Conservation (phyloP, 345 rosid genomes). For the Ceriops tagal region DNA sequence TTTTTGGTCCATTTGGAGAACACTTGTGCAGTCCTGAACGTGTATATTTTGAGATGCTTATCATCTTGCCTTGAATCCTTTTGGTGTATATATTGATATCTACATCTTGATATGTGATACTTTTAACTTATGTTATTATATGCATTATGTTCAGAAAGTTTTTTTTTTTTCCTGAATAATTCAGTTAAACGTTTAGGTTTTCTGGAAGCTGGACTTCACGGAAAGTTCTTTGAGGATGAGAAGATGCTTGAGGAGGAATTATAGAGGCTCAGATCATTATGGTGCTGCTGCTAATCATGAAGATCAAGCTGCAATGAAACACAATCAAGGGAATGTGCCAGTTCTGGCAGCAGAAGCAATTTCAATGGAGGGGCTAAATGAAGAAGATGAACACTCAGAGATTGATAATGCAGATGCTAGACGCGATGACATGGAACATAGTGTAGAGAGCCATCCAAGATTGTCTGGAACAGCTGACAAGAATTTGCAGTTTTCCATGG, state of each 20-base stretch:
- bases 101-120: not conserved
- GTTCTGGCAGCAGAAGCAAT: conserved; percentile 85
- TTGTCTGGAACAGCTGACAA: conserved; percentile 48
- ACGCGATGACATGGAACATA: conserved; percentile 37
- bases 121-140: conserved; percentile 4
- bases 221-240: conserved; percentile 99
- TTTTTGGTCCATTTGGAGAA: conserved; percentile 73
- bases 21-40: conserved; percentile 52
- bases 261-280: conserved; percentile 75
- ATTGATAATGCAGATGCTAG: conserved; percentile 52
- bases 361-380: conserved; percentile 62
- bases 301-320: conserved; percentile 47
- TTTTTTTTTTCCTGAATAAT: conserved; percentile 11
- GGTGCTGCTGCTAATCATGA: conserved; percentile 93
- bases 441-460: conserved; percentile 42
- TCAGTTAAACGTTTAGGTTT: conserved; percentile 48
- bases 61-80: not conserved
- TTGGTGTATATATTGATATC: conserved; percentile 5
- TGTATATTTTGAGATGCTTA: conserved; percentile 42
- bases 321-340: conserved; percentile 50
- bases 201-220: conserved; percentile 94
- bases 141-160: conserved; percentile 1
- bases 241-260: conserved; percentile 72
- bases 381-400: conserved; percentile 77
- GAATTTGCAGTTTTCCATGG: conserved; percentile 40